Base-by-base conservation (phyloP, 495 filamentous ascomycete species). In the Bryoglossum gracile region DNA sequence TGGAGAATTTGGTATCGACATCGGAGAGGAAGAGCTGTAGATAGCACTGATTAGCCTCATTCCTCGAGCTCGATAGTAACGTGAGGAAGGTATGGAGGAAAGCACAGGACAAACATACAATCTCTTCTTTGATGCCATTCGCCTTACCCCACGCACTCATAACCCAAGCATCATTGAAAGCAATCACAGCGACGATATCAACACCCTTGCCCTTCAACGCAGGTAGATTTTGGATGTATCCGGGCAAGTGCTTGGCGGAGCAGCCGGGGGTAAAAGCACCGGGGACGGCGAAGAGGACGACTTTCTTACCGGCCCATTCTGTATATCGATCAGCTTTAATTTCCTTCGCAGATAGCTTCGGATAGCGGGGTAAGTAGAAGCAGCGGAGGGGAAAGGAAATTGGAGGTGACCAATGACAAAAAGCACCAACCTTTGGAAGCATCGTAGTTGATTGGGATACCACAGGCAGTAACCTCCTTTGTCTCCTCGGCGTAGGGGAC, bases 141-240 rank as follows among this genome's bases (percentile, higher is more conserved):
- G 89, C 91, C 78, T 95, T 95, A 64, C 82, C 84, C 91, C 91
- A 97, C 44, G 91, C 91, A 61, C 79, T 81, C 87, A 94, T 94
- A 60, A 97, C 90, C 65, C 76, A 94, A 43, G 81, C 75, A 74
- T 95, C 89, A 67, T 97, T 95, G 75, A 72, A 87, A 47, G 88
- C 86, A 54, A 95, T 86, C 61, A 91, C 82, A 50, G 86, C 75
- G 51, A 96, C 78, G 46, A 85, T 62, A 67, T 95, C 88, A 53
- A 95, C 88, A 55, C 88, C 89, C 76, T 91, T 92, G 53, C 67
- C 71, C 70, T 81, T 82, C 65, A 96, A 73, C 65, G 83, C 70
- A 32, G 73, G 63, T 40, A 86, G 68, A 57, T 89, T 83, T 68
- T 75, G 67, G 54, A 92, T 78, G 78, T 90, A 95, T 51, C 86